Conservation (phyloP, 768 basidiomycete genomes). For the Boletus rubescentipes region DNA sequence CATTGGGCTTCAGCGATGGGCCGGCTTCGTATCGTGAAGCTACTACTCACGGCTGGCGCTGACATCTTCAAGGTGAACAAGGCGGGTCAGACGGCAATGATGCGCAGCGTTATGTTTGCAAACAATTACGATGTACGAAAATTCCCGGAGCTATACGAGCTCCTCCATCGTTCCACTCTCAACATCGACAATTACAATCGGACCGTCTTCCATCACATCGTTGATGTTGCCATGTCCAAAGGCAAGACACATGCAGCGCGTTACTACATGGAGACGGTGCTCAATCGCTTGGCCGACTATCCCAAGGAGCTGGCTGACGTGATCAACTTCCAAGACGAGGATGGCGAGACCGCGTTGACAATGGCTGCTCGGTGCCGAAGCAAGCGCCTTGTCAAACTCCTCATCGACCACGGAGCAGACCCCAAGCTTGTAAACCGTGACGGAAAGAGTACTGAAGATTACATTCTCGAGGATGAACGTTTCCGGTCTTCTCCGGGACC, state of each 20-base stretch:
- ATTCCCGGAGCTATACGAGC: constrained; percentile 95
- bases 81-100: constrained; percentile 93
- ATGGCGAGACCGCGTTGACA: constrained; percentile 96
- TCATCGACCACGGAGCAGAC: constrained; percentile 95
- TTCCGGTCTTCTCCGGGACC: constrained; percentile 90
- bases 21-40: constrained; percentile 91
- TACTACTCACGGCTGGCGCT: constrained; percentile 89
- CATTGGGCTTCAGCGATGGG: constrained; percentile 99
- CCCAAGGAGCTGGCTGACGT: constrained; percentile 96
- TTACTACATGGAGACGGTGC: constrained; percentile 98
- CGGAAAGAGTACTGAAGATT: constrained; percentile 96
- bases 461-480: constrained; percentile 97
- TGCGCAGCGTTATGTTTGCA: constrained; percentile 99
- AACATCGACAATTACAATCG: constrained; percentile 98
- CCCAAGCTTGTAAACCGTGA: constrained; percentile 94
- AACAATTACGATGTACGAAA: constrained; percentile 99
- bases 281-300: constrained; percentile 84
- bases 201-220: constrained; percentile 97
- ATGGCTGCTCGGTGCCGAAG: constrained; percentile 95
- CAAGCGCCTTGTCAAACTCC: constrained; percentile 91
- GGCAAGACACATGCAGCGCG: constrained; percentile 96
- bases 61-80: constrained; percentile 97
- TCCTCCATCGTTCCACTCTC: constrained; percentile 95
- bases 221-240: constrained; percentile 96
- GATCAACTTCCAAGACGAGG: constrained; percentile 98